Percentiles rank a stretch among this genome's conserved stretches.
Conservation (phyloP, 139 green algal species). For the Eudorina sp. region DNA sequence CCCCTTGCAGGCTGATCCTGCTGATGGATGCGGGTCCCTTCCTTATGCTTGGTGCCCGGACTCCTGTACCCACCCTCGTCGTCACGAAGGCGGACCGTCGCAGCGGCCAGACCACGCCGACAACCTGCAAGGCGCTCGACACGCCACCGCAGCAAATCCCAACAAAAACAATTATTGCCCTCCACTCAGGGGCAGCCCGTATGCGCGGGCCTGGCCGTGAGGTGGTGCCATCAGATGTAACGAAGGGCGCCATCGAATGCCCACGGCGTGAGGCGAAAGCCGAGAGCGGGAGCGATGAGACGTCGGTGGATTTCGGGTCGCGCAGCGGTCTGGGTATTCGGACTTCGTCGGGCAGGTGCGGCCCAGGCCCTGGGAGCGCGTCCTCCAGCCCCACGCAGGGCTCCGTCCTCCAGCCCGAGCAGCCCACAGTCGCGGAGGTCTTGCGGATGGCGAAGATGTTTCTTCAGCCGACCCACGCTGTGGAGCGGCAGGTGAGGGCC, state of each 20-base stretch:
- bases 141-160: neutral
- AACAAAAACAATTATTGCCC: neutral
- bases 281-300: constrained; percentile 9
- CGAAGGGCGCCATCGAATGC: neutral
- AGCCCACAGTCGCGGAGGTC: constrained; percentile 30
- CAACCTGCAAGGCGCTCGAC: neutral
- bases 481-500: constrained; percentile 37
- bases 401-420: neutral
- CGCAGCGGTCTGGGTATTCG: neutral
- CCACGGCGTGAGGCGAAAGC: neutral
- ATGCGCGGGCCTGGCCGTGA: neutral
- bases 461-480: constrained; percentile 28
- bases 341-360: neutral
- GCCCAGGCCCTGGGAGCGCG: neutral
- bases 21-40: constrained; percentile 13
- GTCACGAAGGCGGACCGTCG: neutral
- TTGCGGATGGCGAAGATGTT: constrained; percentile 11
- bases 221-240: neutral
- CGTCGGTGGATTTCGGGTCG: neutral
- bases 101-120: neutral
- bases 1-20: neutral
- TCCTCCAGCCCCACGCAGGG: neutral
- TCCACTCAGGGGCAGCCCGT: neutral
- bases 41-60: constrained; percentile 5
- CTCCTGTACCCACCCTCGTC: neutral